Evolutionary conservation across 2,329 filamentous ascomycete species (phyloP).

Genomic region (Orbilia brochopaga): DNA sequence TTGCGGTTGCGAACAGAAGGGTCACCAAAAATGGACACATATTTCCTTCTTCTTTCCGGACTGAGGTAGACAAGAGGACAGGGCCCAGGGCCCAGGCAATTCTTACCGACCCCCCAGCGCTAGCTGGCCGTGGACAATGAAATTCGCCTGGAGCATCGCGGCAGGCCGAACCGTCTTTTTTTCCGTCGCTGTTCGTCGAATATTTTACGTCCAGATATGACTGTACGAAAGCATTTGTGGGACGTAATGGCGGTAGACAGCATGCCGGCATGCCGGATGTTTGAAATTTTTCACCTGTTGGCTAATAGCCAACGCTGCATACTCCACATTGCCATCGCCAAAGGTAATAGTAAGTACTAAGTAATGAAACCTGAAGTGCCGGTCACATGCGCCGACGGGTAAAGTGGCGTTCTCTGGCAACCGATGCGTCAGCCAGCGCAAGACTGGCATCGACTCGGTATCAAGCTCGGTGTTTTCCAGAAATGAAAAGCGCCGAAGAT

Average conservation of each 20-base stretch:
- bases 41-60: constrained; percentile 1
- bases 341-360: too few species aligned
- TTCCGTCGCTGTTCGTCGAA: constrained; percentile 9
- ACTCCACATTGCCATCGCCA: too few species aligned
- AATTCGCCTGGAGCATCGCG: too few species aligned
- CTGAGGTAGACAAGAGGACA: not conserved
- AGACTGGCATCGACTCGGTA: not conserved
- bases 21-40: not conserved
- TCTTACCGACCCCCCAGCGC: too few species aligned
- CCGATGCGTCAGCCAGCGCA: constrained; percentile 25
- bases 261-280: too few species aligned
- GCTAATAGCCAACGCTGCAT: too few species aligned
- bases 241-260: too few species aligned
- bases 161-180: constrained; percentile 1
- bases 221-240: too few species aligned
- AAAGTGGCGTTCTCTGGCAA: constrained; percentile 7
- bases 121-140: too few species aligned
- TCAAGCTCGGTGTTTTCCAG: constrained; percentile 43
- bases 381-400: not conserved
- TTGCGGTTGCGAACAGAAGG: constrained; percentile 5
- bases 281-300: too few species aligned
- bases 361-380: too few species aligned
- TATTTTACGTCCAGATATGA: too few species aligned
- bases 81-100: constrained; percentile 2
- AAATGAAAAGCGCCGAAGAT: constrained; percentile 48